Base-by-base conservation (phyloP, 2,329 filamentous ascomycete genomes). In the Albophoma yamanashiensis region DNA sequence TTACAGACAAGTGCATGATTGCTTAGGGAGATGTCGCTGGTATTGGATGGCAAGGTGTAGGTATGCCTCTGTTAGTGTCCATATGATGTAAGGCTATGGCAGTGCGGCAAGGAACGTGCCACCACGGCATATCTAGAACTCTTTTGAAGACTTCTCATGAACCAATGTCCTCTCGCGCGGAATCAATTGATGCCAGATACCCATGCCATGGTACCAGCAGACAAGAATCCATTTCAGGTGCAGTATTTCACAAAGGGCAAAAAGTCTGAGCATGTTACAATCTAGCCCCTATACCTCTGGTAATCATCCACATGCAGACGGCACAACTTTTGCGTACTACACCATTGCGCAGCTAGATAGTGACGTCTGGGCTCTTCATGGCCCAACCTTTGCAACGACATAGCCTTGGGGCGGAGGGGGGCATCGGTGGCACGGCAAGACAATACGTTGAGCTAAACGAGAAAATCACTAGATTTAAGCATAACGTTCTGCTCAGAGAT, bases 261-360 rank as follows among this genome's bases (percentile, higher is more conserved):
- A 17, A 34, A 39, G 34, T 7, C 12, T 14, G 52, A 22, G 5
- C 31, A 20, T 6, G 20, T n/a, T n/a, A 34, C 3, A 34, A 20
- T 20, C 52, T 20, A 34, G 52, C 12, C 12, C 53, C 53, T 11
- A 39, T 20, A n/a, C 64, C 62, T 4, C 50, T 63, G 27, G 57
- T 63, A 14, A 55, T 63, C n/a, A 59, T 63, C 39, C 62, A 63
- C 27, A 63, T 50, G 62, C 59, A 38, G 61, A 60, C 31, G 62
- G 62, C 25, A 61, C 61, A 1, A 52, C 59, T 6, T 59, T 58
- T 22, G 27, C 47, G 3, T 63, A 59, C 45, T 59, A 59, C 43
- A 53, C 50, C 17, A 57, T 62, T 36, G 60, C 55, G 4, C 47
- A 40, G 57, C 55, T 63, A 11, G 38, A 60, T 17, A 58, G 62